Percentiles rank a stretch among this genome's conserved stretches.
Conservation (phyloP, 352 stramenopile genomes). For the Phytophthora agathidicida region DNA sequence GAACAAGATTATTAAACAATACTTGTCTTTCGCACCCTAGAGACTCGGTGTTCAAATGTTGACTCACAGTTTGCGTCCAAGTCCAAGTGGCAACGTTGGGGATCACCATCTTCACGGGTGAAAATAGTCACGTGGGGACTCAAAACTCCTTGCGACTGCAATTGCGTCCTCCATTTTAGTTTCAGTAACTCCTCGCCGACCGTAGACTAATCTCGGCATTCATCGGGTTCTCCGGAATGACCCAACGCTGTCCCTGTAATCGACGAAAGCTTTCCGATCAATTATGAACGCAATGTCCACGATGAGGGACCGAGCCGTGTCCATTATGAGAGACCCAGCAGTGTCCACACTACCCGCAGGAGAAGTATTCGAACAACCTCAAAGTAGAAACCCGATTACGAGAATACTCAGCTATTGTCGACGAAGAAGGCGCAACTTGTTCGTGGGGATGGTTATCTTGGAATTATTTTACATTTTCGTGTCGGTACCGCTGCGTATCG, state of each 20-base stretch:
- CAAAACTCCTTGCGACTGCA: neutral
- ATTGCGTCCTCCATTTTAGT: neutral
- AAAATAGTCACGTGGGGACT: neutral
- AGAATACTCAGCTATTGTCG: slow-evolving; percentile 22
- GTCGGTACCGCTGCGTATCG: slow-evolving; percentile 68
- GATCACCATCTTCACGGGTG: too few relatives aligned
- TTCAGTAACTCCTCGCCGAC: neutral
- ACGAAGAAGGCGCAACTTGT: slow-evolving; percentile 23
- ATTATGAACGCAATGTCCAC: slow-evolving; percentile 16
- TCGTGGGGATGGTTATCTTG: slow-evolving; percentile 31
- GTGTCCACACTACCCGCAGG: neutral
- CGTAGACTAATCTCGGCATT: neutral
- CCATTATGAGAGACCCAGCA: slow-evolving; percentile 2
- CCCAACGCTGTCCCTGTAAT: neutral
- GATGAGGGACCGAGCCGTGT: slow-evolving; percentile 7
- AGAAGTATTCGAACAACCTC: neutral
- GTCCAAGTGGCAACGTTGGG: too few relatives aligned
- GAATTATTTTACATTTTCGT: slow-evolving; percentile 60
- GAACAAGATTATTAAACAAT: too few relatives aligned
- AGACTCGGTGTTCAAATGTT: too few relatives aligned
- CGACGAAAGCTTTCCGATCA: neutral
- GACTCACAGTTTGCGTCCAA: too few relatives aligned
- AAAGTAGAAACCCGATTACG: neutral
- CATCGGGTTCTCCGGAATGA: slow-evolving; percentile 6
- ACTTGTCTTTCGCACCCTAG: too few relatives aligned